Conservation (phyloP, 176 grass and related monocot genomes). For the Lolium rigidum region DNA sequence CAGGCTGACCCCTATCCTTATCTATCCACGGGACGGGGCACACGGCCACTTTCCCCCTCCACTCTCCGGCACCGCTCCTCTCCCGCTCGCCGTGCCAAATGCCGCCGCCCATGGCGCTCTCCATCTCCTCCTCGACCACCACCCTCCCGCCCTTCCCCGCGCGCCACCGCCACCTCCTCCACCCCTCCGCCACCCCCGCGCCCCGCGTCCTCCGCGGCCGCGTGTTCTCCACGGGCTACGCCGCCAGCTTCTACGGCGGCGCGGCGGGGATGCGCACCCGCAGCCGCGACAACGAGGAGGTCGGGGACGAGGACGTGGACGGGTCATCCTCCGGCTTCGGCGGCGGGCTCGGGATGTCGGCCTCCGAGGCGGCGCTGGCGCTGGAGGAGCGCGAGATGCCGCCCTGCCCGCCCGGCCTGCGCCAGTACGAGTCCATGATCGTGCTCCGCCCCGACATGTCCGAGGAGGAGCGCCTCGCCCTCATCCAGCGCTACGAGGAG, state of each 20-base stretch:
- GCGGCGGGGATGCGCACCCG: constrained; percentile 50
- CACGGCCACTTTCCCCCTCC: background rate
- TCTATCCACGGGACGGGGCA: constrained; percentile 18
- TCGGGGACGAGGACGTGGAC: constrained; percentile 57
- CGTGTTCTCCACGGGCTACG: constrained; percentile 52
- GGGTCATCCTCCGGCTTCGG: constrained; percentile 28
- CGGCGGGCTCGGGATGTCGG: constrained; percentile 64
- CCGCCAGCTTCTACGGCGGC: constrained; percentile 57
- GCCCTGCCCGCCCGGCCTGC: constrained; percentile 86
- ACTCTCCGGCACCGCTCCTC: background rate
- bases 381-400: constrained; percentile 92
- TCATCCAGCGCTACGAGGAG: constrained; percentile 98
- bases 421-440: constrained; percentile 91
- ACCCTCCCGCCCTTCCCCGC: constrained; percentile 3
- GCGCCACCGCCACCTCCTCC: background rate
- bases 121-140: constrained; percentile 27
- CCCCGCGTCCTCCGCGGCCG: background rate
- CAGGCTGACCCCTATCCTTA: background rate
- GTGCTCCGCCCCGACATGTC: constrained; percentile 93
- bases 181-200: constrained; percentile 22
- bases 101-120: constrained; percentile 58
- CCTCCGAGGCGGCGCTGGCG: constrained; percentile 48
- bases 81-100: constrained; percentile 21
- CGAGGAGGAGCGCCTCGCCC: constrained; percentile 93
- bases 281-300: constrained; percentile 41